A percentile compares a stretch with the other conserved stretches of the same genome.
Conservation (phyloP, 352 stramenopile species). For the Lagenidium giganteum region DNA sequence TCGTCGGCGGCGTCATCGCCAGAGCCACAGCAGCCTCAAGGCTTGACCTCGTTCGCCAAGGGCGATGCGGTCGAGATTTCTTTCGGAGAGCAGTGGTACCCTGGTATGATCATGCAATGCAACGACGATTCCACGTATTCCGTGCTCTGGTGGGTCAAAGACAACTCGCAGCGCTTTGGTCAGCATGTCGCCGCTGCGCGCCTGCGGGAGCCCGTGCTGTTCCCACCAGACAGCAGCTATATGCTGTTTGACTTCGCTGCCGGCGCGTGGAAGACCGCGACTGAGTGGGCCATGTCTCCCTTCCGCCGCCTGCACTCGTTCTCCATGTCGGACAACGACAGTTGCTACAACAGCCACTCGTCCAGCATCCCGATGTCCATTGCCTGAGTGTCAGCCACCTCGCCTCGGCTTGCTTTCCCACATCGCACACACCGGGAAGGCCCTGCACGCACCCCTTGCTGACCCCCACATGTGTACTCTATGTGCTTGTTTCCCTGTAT, state of each 20-base stretch:
- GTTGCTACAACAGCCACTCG: too few relatives aligned
- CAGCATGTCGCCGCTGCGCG: constrained; percentile 26
- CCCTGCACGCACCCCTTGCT: too few relatives aligned
- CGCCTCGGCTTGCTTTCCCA: too few relatives aligned
- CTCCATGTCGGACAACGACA: too few relatives aligned
- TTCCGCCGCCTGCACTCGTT: constrained; percentile 32
- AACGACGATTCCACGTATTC: constrained; percentile 44
- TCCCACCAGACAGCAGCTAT: constrained; percentile 7
- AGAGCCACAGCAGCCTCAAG: background rate
- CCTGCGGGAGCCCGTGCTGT: constrained; percentile 35
- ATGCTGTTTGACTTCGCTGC: constrained; percentile 40
- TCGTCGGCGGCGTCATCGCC: too few relatives aligned
- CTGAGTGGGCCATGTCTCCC: constrained; percentile 36
- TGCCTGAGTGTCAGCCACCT: too few relatives aligned
- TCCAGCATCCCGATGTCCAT: too few relatives aligned
- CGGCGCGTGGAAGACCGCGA: constrained; percentile 32
- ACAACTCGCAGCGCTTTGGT: constrained; percentile 60
- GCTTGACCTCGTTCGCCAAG: constrained; percentile 20
- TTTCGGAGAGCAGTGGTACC: constrained; percentile 35
- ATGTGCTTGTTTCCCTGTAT: too few relatives aligned
- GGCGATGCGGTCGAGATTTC: constrained; percentile 51
- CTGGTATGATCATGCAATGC: constrained; percentile 37
- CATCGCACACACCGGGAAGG: too few relatives aligned
- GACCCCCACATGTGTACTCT: too few relatives aligned
- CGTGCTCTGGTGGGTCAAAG: constrained; percentile 58